phyloP scores from a whole-genome alignment of 768 basidiomycete genomes.

The Pleurotus platypus region DNA sequence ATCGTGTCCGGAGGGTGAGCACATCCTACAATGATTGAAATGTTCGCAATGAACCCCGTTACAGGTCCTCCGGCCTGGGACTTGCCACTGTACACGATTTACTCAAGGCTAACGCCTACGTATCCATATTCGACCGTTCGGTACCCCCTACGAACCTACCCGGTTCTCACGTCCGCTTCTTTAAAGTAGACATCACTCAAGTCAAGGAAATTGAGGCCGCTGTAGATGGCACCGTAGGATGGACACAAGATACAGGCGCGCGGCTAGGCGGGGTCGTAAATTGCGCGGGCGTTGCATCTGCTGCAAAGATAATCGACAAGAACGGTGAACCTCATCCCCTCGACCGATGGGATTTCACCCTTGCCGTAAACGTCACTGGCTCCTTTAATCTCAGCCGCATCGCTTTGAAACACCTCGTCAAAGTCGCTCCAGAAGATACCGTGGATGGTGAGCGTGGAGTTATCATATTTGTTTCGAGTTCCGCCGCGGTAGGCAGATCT shows the following conservation, averaged over 20 bases:
- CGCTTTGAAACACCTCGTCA: conserved; percentile 45
- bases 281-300: conserved; percentile 49
- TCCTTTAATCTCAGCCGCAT: conserved; percentile 58
- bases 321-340: conserved; percentile 44
- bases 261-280: conserved; percentile 58
- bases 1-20: conserved; percentile 55
- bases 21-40: not conserved
- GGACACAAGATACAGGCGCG: conserved; percentile 38
- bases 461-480: conserved; percentile 53
- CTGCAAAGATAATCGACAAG: conserved; percentile 39
- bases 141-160: conserved; percentile 26
- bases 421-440: conserved; percentile 40
- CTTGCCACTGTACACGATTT: conserved; percentile 48
- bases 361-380: conserved; percentile 55
- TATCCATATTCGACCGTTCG: conserved; percentile 49
- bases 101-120: conserved; percentile 36
- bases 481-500: conserved; percentile 41
- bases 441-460: conserved; percentile 55
- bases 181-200: conserved; percentile 37
- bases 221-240: conserved; percentile 33
- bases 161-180: conserved; percentile 30
- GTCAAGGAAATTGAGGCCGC: conserved; percentile 32
- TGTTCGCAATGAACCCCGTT: not conserved
- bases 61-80: conserved; percentile 55
- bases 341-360: conserved; percentile 47